These are phyloP conservation scores for Suhomyces sp. DNA, from an alignment of 805 yeast genomes.

Conservation along the genomic window DNA sequence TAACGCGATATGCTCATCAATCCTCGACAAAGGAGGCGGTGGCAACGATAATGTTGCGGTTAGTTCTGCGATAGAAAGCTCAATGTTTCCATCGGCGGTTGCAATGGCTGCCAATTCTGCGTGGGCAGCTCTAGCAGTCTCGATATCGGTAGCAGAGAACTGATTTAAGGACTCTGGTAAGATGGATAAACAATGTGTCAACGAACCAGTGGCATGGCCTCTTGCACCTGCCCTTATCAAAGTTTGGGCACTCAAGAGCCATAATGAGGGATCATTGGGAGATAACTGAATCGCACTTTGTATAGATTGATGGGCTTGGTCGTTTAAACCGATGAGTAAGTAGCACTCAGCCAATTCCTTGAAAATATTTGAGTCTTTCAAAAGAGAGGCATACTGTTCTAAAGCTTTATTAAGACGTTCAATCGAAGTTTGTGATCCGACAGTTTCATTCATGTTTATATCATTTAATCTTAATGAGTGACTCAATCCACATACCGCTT, in stretches of 20 bases:
- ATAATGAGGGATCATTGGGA: slow-evolving; percentile 44
- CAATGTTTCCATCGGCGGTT: slow-evolving; percentile 48
- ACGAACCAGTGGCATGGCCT: slow-evolving; percentile 46
- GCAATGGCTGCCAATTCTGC: slow-evolving; percentile 57
- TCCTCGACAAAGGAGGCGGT: slow-evolving; percentile 43
- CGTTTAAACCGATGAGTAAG: slow-evolving; percentile 43
- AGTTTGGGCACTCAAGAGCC: slow-evolving; percentile 50
- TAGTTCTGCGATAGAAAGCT: slow-evolving; percentile 48
- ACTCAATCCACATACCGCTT: slow-evolving; percentile 45
- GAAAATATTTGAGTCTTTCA: slow-evolving; percentile 40
- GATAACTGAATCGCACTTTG: slow-evolving; percentile 39
- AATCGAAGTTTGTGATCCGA: slow-evolving; percentile 40
- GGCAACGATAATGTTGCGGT: slow-evolving; percentile 50
- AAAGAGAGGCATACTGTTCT: slow-evolving; percentile 35
- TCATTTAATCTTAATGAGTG: slow-evolving; percentile 40
- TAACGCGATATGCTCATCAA: slow-evolving; percentile 46
- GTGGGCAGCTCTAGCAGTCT: slow-evolving; percentile 50
- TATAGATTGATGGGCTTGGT: slow-evolving; percentile 51
- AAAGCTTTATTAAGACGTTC: slow-evolving; percentile 40
- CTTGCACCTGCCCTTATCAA: slow-evolving; percentile 43
- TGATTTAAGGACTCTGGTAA: slow-evolving; percentile 33
- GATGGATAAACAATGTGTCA: slow-evolving; percentile 43
- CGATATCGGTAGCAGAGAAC: slow-evolving; percentile 34
- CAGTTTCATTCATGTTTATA: slow-evolving; percentile 33
- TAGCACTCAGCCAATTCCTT: slow-evolving; percentile 54